Conservation (phyloP, 768 basidiomycete species). For the Trametes meyenii region DNA sequence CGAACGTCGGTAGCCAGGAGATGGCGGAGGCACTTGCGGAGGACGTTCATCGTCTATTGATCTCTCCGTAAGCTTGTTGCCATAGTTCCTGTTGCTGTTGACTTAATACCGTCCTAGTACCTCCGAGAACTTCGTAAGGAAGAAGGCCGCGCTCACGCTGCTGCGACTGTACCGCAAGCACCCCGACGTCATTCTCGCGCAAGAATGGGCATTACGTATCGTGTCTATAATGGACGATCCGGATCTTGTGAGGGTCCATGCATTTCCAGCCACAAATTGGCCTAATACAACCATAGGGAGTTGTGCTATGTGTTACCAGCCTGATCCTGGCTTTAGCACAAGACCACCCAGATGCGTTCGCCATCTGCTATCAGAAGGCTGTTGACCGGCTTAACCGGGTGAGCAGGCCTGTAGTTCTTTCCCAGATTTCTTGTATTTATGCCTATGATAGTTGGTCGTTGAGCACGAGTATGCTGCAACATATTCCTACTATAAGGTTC, state of each 20-base stretch:
- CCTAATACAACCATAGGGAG: conserved; percentile 59
- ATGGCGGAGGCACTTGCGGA: conserved; percentile 96
- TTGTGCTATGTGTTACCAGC: conserved; percentile 92
- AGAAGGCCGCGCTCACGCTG: conserved; percentile 95
- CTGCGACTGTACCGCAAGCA: conserved; percentile 95
- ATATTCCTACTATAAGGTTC: conserved; percentile 97
- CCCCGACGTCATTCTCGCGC: conserved; percentile 89
- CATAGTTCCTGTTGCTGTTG: not conserved
- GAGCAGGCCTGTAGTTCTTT: conserved; percentile 30
- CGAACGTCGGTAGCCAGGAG: conserved; percentile 96
- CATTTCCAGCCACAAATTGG: not conserved
- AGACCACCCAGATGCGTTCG: conserved; percentile 87
- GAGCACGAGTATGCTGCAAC: conserved; percentile 87
- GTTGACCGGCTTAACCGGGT: conserved; percentile 88
- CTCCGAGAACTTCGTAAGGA: conserved; percentile 94
- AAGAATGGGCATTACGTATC: conserved; percentile 95
- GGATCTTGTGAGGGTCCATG: conserved; percentile 61
- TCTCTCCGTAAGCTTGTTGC: conserved; percentile 74
- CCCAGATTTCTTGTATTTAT: not conserved
- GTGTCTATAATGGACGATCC: conserved; percentile 94
- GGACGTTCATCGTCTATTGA: conserved; percentile 92
- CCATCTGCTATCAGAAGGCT: conserved; percentile 92
- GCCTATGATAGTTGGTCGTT: conserved; percentile 69
- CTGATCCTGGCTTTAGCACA: conserved; percentile 94
- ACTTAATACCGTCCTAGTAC: conserved; percentile 54